A percentile compares a stretch with the other conserved stretches of the same genome.
Evolutionary conservation across 2,329 filamentous ascomycete species (phyloP).

Genomic region (Arthrinium puccinioides): DNA sequence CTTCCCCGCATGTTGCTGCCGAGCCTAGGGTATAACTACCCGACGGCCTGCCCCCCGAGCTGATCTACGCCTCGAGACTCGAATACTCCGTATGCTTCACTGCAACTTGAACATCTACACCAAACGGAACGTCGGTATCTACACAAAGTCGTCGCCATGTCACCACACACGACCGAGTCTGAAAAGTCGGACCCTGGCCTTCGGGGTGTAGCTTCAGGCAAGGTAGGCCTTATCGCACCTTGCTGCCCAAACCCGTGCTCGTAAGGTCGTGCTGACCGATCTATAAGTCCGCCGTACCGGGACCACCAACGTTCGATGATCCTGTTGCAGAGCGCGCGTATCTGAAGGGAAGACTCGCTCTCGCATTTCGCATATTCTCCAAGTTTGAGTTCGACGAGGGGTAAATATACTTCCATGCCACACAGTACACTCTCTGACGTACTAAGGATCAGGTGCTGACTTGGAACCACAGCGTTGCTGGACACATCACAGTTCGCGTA

Average conservation of each 20-base stretch:
- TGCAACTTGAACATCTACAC: background rate
- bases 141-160: background rate
- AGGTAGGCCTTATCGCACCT: too few species aligned
- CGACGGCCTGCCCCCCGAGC: too few species aligned
- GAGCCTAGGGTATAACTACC: too few species aligned
- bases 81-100: too few species aligned
- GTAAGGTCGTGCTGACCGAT: too few species aligned
- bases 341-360: constrained; percentile 45
- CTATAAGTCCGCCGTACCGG: constrained; percentile 6
- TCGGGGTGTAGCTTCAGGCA: background rate
- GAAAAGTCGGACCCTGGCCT: background rate
- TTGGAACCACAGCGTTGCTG: constrained; percentile 38
- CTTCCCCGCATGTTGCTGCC: too few species aligned
- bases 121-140: background rate
- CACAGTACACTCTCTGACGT: background rate
- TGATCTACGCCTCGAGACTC: too few species aligned
- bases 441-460: background rate
- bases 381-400: constrained; percentile 52
- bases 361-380: constrained; percentile 51
- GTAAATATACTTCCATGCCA: constrained; percentile 6
- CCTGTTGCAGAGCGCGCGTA: constrained; percentile 38
- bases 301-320: constrained; percentile 15
- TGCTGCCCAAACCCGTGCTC: too few species aligned
- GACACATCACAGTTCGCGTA: constrained; percentile 52
- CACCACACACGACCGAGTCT: background rate